Base-by-base conservation (phyloP, 306 rosid genomes). In the Fragaria ananassa region DNA sequence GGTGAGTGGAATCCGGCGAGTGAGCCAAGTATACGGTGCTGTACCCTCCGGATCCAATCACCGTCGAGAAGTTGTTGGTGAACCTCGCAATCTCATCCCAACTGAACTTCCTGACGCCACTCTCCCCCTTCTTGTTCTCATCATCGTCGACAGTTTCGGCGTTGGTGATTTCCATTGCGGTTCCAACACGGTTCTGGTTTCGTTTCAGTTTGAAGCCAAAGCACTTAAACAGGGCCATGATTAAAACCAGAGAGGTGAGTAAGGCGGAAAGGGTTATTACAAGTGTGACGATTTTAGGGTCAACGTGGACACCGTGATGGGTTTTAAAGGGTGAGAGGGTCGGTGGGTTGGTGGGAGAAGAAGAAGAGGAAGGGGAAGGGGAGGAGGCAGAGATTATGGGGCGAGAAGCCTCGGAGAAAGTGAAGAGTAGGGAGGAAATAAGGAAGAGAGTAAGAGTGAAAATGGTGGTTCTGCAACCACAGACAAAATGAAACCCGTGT, bases 31-130 rank as follows among this genome's bases (percentile, higher is more conserved):
- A 87, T 8, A 87, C 88, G 6, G 44, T 87, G 68, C 90, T 84
- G 51, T 74, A 87, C 44, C 90, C 90, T 0, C 90, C 90, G 27
- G 80, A 51, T 70, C 90, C 90, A 11, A 87, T 79, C 23, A 84
- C 71, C 46, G 75, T 76, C 12, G 79, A 81, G 70, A 84, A 77
- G 44, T 77, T 69, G 41, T 21, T 57, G 3, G 90, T 84, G 18
- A 72, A 78, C 37, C 62, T 78, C 68, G 82, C 71, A 10, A 84
- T 80, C 74, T 85, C 86, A 34, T 53, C 79, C 90, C 90, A 86
- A 11, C 81, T 74, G 35, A 83, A 83, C 45, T 47, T 81, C 37
- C 21, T 78, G 13, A 78, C 78, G 12, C 8, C 45, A 47, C 4
- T 47, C 58, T 35, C 35, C n/a, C 46, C n/a, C 17, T 27, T 51